Evolutionary conservation across 164 flowering plant genomes (phyloP), one percentile per base, ranked within the genome.

Genomic region (Liriodendron chinense): DNA sequence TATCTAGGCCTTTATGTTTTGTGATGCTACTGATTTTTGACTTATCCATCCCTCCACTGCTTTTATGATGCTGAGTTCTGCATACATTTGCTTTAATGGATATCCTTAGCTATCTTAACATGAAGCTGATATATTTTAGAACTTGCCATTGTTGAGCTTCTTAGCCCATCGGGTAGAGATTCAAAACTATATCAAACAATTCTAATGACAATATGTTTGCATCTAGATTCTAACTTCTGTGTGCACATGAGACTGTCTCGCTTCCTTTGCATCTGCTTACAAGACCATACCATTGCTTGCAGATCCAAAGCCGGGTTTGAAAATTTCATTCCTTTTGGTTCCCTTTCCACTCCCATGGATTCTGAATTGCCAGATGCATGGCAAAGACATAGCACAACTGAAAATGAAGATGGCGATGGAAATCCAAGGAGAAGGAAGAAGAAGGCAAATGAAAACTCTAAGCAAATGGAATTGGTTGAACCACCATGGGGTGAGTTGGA

Each of bases 401-500:
- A 1, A 1, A 65, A 22, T 65, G 43, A 24, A 65, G 67, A 22
- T 9, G 4, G n/a, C 6, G 20, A 65, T 68, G 21, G 16, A 2
- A 68, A 5, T 34, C 47, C 48, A 34, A 68, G 48, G 48, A 68
- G 48, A 34, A 68, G 13, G 48, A 26, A 28, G 70, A 34, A 68
- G 7, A 26, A 47, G 7, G 48, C 20, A 14, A 18, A 68, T 12
- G 16, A 68, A 1, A 22, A 22, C 28, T 2, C 13, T 12, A 65
- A 65, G 7, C 26, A 24, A 65, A 22, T 65, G 25, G 13, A 22
- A 65, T 1, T 24, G 22, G 16, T 9, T 14, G 9, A 68, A 68
- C 47, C 47, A 16, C 48, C 23, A 65, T 22, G 68, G 76, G 86
- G 85, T 67, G 85, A 84, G 18, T 84, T 90, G 72, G 84, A 87